phyloP scores from a whole-genome alignment of 2,329 filamentous ascomycete species.

The Aspergillus novoparasiticus region DNA sequence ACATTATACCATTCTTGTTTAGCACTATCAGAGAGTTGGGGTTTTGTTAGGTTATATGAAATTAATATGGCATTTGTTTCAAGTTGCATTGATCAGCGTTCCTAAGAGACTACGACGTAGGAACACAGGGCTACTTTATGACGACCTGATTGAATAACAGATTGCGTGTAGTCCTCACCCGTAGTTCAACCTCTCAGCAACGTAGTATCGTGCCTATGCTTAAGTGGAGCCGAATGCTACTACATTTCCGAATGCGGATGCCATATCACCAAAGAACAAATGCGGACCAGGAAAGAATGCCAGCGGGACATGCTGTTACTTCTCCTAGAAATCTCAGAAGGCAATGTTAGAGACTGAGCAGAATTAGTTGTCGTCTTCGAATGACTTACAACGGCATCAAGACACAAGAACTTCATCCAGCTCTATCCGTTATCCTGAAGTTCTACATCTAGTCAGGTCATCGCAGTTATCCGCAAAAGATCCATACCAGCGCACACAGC shows the following conservation, averaged over 20 bases:
- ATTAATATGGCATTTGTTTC: background rate
- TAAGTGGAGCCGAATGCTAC: background rate
- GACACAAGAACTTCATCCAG: background rate
- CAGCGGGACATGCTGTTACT: background rate
- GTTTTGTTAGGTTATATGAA: background rate
- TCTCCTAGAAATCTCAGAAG: background rate
- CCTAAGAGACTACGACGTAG: background rate
- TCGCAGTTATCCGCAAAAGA: background rate
- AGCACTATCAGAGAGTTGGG: background rate
- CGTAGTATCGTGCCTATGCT: background rate
- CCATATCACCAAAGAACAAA: background rate
- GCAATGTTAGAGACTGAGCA: background rate
- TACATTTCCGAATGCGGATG: constrained; percentile 1
- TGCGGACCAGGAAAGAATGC: background rate
- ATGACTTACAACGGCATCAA: background rate
- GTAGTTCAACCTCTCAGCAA: background rate
- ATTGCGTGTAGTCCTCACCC: background rate
- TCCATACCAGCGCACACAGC: background rate
- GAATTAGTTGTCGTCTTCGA: background rate
- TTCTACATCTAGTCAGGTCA: background rate
- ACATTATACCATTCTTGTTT: background rate
- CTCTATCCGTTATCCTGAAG: background rate
- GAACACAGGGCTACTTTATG: background rate
- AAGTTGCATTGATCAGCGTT: background rate
- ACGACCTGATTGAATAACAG: background rate